Percentiles rank a stretch among this genome's conserved stretches.
Conservation (phyloP, 1,284 basidiomycete genomes). For the Sporisorium reilianum region DNA sequence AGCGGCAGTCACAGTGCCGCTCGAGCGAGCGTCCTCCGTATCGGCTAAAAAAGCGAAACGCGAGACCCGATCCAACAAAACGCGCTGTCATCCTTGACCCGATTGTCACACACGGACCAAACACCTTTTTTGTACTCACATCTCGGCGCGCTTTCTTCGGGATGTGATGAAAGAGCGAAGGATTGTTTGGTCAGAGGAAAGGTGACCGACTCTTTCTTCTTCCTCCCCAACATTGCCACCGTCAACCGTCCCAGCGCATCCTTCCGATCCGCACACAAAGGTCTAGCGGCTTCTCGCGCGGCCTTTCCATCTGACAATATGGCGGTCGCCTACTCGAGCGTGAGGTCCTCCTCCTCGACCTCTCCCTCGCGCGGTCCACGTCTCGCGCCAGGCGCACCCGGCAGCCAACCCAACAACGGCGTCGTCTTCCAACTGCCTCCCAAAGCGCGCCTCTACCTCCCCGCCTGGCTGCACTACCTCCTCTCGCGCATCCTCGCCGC, state of each 20-base stretch:
- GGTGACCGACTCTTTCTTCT: no score
- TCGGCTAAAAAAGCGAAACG: not conserved
- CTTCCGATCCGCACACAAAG: not conserved
- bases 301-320: slow-evolving; percentile 1
- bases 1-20: not conserved
- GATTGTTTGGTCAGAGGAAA: not conserved
- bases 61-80: not conserved
- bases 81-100: not conserved
- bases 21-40: slow-evolving; percentile 4
- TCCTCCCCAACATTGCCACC: not conserved
- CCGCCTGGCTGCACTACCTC: slow-evolving; percentile 52
- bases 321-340: slow-evolving; percentile 13
- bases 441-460: slow-evolving; percentile 46
- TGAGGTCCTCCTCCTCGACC: slow-evolving; percentile 7
- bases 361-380: slow-evolving; percentile 16
- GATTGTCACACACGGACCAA: not conserved
- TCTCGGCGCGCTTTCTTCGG: not conserved
- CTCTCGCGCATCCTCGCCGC: slow-evolving; percentile 60
- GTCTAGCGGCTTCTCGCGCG: not conserved
- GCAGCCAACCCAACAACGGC: not conserved
- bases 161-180: not conserved
- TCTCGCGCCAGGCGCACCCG: slow-evolving; percentile 34
- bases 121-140: not conserved
- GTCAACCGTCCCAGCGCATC: not conserved
- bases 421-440: slow-evolving; percentile 39